Evolutionary conservation across 169 alveolate genomes (phyloP), one percentile per base, ranked within the genome.

Genomic region (Cyclospora cayetanensis): DNA sequence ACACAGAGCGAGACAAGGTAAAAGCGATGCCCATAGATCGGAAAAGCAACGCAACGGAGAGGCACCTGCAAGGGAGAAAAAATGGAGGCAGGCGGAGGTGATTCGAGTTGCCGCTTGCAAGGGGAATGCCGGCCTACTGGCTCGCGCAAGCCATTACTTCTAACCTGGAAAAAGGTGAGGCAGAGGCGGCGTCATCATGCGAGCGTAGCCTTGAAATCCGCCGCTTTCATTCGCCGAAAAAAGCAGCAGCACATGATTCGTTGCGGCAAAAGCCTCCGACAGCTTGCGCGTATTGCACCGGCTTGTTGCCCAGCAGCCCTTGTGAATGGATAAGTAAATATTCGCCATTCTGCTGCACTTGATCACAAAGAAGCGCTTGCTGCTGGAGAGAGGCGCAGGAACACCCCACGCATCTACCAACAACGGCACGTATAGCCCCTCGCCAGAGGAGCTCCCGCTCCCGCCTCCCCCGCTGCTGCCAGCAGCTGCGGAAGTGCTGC

Each of bases 301-400:
- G 41, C 97, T 95, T 1, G 97, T 95, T 9, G 97, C 97, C 97
- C 97, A 96, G 12, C 94, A 94, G 35, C 97, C 97, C 68, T 89
- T 92, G 80, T 93, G 88, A 46, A 96, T 92, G 46, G 97, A 96
- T 65, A 91, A 90, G 70, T 92, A 93, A 25, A 96, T 84, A 92
- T 96, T 94, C 66, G 91, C 93, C 92, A 96, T 95, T 65, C 91
- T 92, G 93, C 93, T 93, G 84, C 96, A 83, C 92, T 96, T 96
- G 35, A 96, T 94, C 88, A 96, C 92, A 93, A 96, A 96, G 82
- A 63, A 84, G 41, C 83, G 35, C 63, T 66, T 84, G 83, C 63
- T 39, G 70, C 70, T 43, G 42, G 25, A 41, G 20, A 82, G 82
- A 0, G 83, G 18, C 22, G 91, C 91, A 7, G 82, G 68, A 7